Percentiles rank a stretch among this genome's conserved stretches.
These are phyloP conservation scores for Sarocladium kiliense DNA, from an alignment of 2,329 filamentous ascomycete genomes.

Conservation along the genomic window DNA sequence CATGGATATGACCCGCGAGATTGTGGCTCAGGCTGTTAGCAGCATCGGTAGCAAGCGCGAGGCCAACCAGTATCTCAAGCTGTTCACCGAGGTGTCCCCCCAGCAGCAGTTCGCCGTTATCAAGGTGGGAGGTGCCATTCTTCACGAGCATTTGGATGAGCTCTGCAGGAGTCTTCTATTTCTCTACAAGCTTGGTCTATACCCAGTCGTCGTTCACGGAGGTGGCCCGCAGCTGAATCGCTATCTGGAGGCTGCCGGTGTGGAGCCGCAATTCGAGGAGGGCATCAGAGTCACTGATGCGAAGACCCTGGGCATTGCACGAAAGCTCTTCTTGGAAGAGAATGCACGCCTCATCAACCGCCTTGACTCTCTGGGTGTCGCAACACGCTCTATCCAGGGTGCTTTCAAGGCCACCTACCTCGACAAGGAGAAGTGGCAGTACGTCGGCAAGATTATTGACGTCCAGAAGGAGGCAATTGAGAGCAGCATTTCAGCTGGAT, in stretches of 20 bases:
- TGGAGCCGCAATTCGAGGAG: constrained; percentile 94
- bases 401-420: constrained; percentile 93
- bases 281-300: constrained; percentile 93
- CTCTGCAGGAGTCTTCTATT: constrained; percentile 86
- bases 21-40: constrained; percentile 61
- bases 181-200: constrained; percentile 89
- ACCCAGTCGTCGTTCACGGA: constrained; percentile 92
- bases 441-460: constrained; percentile 90
- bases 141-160: constrained; percentile 94
- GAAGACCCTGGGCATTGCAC: constrained; percentile 85
- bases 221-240: constrained; percentile 93
- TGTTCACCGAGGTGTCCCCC: constrained; percentile 96
- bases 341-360: constrained; percentile 89
- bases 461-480: constrained; percentile 90
- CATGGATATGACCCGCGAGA: constrained; percentile 27
- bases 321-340: constrained; percentile 91
- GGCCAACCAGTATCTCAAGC: constrained; percentile 94
- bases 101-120: constrained; percentile 97
- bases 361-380: constrained; percentile 83
- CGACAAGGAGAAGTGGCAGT: constrained; percentile 92
- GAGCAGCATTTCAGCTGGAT: constrained; percentile 83
- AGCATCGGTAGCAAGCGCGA: constrained; percentile 96
- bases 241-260: constrained; percentile 74
- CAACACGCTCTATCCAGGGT: constrained; percentile 83
- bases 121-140: constrained; percentile 92